Evolutionary conservation across 1,284 basidiomycete genomes (phyloP).

Genomic region (Ganoderma lucidum): DNA sequence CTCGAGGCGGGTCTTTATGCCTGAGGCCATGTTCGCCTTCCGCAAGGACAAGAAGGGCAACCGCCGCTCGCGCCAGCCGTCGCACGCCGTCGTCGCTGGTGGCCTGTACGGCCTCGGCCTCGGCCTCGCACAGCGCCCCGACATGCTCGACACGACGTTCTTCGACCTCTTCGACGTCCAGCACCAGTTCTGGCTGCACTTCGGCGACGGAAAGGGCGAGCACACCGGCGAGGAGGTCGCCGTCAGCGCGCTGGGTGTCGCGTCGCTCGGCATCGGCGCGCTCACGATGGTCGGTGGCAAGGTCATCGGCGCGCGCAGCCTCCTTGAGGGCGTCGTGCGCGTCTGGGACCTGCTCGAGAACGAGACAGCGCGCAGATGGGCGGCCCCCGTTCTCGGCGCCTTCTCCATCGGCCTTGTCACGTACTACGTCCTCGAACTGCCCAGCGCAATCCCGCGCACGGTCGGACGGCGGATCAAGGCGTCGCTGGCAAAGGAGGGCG

Average conservation of each 20-base stretch:
- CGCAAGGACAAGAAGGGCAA: conserved; percentile 59
- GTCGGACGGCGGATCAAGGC: conserved; percentile 82
- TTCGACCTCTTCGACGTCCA: conserved; percentile 92
- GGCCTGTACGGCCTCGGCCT: conserved; percentile 79
- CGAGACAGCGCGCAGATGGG: conserved; percentile 88
- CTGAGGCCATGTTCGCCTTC: conserved; percentile 93
- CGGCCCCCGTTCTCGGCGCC: conserved; percentile 84
- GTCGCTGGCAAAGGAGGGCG: conserved; percentile 56
- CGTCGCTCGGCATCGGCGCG: conserved; percentile 85
- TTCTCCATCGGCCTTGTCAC: conserved; percentile 78
- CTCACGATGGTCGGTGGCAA: conserved; percentile 89
- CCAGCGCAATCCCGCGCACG: conserved; percentile 91
- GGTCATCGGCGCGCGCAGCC: conserved; percentile 77
- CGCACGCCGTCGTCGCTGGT: conserved; percentile 70
- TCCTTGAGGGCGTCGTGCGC: conserved; percentile 81
- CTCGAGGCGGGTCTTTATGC: conserved; percentile 87
- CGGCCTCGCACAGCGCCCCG: conserved; percentile 73
- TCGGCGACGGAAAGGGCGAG: conserved; percentile 56
- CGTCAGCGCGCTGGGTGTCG: conserved; percentile 75
- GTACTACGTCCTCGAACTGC: conserved; percentile 91
- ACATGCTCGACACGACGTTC: conserved; percentile 77
- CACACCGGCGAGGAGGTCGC: conserved; percentile 55
- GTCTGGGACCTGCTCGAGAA: conserved; percentile 85
- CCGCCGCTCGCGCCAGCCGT: conserved; percentile 52
- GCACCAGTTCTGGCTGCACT: conserved; percentile 77